Evolutionary conservation across 768 basidiomycete genomes (phyloP).

Genomic region (Suillus luteus): DNA sequence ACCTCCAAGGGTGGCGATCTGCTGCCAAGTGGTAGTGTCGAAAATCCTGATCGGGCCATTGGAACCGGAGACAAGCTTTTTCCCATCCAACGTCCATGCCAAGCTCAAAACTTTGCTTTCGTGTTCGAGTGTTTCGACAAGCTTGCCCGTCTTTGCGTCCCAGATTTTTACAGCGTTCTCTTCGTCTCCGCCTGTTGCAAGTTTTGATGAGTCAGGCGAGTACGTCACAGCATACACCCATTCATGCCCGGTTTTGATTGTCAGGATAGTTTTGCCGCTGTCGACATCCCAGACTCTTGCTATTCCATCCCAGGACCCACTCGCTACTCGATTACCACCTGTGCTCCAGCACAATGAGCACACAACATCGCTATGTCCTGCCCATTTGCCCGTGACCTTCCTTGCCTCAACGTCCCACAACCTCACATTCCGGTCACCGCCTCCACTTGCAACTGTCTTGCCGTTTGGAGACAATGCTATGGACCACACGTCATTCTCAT

Average conservation of each 20-base stretch:
- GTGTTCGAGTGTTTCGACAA: background rate
- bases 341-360: background rate
- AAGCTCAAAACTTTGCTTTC: background rate
- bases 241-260: background rate
- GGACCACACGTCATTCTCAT: background rate
- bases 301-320: background rate
- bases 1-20: background rate
- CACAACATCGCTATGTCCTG: background rate
- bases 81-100: background rate
- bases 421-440: background rate
- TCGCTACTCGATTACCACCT: background rate
- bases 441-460: background rate
- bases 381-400: background rate
- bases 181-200: background rate
- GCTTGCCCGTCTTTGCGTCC: background rate
- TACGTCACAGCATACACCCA: background rate
- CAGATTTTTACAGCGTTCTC: background rate
- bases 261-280: background rate
- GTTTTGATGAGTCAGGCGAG: background rate
- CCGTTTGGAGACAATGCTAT: background rate
- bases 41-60: background rate
- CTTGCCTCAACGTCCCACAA: background rate
- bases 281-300: background rate
- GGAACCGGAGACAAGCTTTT: background rate
- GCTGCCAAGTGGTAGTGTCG: too few relatives aligned